Evolutionary conservation across 768 basidiomycete species (phyloP).

Genomic region (Pleurotus tuber-regium): DNA sequence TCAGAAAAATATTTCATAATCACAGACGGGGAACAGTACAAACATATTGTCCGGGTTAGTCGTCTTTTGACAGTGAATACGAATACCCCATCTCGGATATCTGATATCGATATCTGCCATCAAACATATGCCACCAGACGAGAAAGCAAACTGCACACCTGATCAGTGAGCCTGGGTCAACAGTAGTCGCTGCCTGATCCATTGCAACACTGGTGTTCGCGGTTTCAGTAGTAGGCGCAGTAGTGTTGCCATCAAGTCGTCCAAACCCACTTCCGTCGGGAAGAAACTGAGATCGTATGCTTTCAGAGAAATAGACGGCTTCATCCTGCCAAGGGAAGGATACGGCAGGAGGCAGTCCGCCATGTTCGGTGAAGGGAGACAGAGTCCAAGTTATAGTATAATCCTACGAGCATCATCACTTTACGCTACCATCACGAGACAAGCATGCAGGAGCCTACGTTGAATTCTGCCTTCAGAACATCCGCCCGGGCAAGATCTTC

Average conservation of each 20-base stretch:
- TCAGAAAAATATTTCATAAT: background rate
- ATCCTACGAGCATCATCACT: slow-evolving; percentile 20
- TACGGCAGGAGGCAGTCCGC: slow-evolving; percentile 30
- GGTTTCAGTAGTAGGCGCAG: slow-evolving; percentile 17
- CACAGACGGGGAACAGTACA: slow-evolving; percentile 7
- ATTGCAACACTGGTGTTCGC: slow-evolving; percentile 1
- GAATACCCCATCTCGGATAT: slow-evolving; percentile 38
- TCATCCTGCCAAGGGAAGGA: slow-evolving; percentile 31
- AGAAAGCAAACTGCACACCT: slow-evolving; percentile 17
- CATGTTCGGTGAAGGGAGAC: slow-evolving; percentile 32
- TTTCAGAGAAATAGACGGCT: slow-evolving; percentile 36
- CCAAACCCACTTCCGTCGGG: slow-evolving; percentile 36
- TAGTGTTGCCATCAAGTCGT: slow-evolving; percentile 27
- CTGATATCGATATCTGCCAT: slow-evolving; percentile 17
- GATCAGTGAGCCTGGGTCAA: slow-evolving; percentile 27
- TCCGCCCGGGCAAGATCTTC: slow-evolving; percentile 31
- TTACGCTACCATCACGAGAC: background rate
- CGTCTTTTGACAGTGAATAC: slow-evolving; percentile 33
- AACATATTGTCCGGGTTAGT: slow-evolving; percentile 31
- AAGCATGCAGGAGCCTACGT: slow-evolving; percentile 18
- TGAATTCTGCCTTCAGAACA: slow-evolving; percentile 23
- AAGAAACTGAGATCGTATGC: slow-evolving; percentile 29
- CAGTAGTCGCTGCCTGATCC: slow-evolving; percentile 9
- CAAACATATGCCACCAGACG: background rate
- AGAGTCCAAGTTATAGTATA: slow-evolving; percentile 37